Base-by-base conservation (phyloP, 352 stramenopile species). In the Pythium myriotylum region DNA sequence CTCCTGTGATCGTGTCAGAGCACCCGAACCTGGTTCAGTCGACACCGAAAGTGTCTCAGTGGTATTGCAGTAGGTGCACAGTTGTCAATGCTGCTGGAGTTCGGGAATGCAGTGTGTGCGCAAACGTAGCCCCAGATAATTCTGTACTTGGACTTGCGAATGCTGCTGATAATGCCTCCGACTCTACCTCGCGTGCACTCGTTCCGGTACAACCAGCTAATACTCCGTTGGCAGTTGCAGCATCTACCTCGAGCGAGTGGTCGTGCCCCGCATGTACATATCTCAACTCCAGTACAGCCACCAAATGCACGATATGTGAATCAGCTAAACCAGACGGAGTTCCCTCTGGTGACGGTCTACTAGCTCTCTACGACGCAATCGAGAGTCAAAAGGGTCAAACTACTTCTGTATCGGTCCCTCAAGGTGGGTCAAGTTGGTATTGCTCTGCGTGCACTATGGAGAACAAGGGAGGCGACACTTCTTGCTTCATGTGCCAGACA, bases 61-160 rank as follows among this genome's bases (percentile, higher is more conserved):
- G 88, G 88, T 83, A 79, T 42, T 96, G 88, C 56, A 84, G 67
- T 50, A 83, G 89, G 42, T 96, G 87, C 65, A 96, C 87, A 0
- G 82, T 96, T 32, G 76, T 94, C 19, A 96, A 96, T 54, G 66
- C 69, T 5, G 53, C 77, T 9, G 65, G 78, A n/a, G 47, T 75
- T 2, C 75, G 68, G 12, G 67, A 75, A 46, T 96, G 87, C 49
- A 80, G 69, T 39, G 82, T 94, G 27, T 96, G 87, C 52, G 74
- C 78, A 14, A 80, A 80, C 55, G 59, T 47, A 19, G 67, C 74
- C 0, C 75, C 77, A 2, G 57, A 59, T 19, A 27, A 16, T 10
- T 24, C 64, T 9, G 54, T 50, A 23, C 51, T 66, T 7, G 41
- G 39, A 42, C 27, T 74, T 12, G 14, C 51, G n/a, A 50, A 7